phyloP scores from a whole-genome alignment of 148 eudicot species.

The Rhododendron simsii region DNA sequence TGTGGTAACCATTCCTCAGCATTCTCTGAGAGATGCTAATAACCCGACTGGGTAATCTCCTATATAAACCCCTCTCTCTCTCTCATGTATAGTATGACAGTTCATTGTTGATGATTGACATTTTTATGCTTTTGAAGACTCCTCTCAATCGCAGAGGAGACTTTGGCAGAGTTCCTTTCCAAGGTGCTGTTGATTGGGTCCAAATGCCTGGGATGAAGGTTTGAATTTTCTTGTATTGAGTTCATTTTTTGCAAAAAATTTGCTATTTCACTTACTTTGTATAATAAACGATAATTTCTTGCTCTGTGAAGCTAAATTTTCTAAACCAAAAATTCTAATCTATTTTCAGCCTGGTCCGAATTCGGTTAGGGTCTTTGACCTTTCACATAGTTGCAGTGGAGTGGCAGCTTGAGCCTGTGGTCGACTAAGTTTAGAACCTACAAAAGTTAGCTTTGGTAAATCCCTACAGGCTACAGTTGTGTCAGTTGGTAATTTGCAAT shows the following conservation, averaged over 20 bases:
- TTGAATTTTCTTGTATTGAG: not conserved
- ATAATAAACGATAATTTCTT: not conserved
- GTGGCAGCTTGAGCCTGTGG: slow-evolving; percentile 99
- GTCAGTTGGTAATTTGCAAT: not conserved
- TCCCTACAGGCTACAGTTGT: too few species aligned
- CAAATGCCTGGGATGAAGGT: slow-evolving; percentile 99
- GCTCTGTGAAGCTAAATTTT: not conserved
- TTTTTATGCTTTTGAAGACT: slow-evolving; percentile 43
- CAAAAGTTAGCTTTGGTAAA: slow-evolving; percentile 45
- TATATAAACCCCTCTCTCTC: not conserved
- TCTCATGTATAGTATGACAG: not conserved
- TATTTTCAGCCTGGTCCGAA: slow-evolving; percentile 97
- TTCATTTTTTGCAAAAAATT: not conserved
- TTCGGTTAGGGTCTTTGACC: slow-evolving; percentile 97
- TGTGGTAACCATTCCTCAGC: slow-evolving; percentile 73
- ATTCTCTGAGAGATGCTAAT: slow-evolving; percentile 63
- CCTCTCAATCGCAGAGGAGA: slow-evolving; percentile 93
- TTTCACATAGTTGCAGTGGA: slow-evolving; percentile 80
- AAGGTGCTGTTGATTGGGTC: slow-evolving; percentile 99
- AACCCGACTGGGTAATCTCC: slow-evolving; percentile 57
- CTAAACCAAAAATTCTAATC: slow-evolving; percentile 12
- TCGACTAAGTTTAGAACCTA: slow-evolving; percentile 90
- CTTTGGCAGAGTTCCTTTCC: slow-evolving; percentile 98
- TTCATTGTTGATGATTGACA: slow-evolving; percentile 7
- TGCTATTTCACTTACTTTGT: not conserved